Evolutionary conservation across 768 basidiomycete species (phyloP), one percentile per base, ranked within the genome.

Genomic region (Coprinopsis strossmayeri): DNA sequence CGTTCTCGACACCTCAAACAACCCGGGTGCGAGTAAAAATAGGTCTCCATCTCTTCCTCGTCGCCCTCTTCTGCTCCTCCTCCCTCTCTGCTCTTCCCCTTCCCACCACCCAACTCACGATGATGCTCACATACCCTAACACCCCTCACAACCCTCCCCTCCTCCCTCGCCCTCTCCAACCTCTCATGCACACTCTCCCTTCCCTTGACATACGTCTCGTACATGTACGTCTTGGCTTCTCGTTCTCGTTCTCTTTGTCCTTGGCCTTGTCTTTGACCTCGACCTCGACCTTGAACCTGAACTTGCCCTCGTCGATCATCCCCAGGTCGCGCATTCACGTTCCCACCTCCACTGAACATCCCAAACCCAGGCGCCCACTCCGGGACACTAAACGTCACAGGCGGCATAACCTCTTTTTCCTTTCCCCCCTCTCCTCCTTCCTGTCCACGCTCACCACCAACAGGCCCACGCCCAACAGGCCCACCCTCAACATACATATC

Each of bases 191-290:
- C 62, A 52, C 67, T 70, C 35, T 64, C 59, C 3, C 53, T 55
- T 0, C 67, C 69, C 18, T 60, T 62, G 12, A 66, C 62, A 46
- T 65, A 78, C 21, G 69, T 68, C 43, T 69, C 66, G 45, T 82
- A 81, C 7, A 58, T 54, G 13, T 58, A 64, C 34, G 45, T 53
- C 23, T 34, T 55, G 26, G 43, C n/a, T 27, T 37, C n/a, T n/a
- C n/a, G n/a, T n/a, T n/a, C n/a, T n/a, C n/a, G n/a, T n/a, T n/a
- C n/a, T n/a, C n/a, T n/a, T n/a, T n/a, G n/a, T n/a, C n/a, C n/a
- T n/a, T n/a, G n/a, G n/a, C n/a, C n/a, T n/a, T n/a, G n/a, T n/a
- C n/a, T n/a, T n/a, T n/a, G n/a, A n/a, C n/a, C n/a, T n/a, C n/a
- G n/a, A n/a, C n/a, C n/a, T n/a, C n/a, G n/a, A n/a, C n/a, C n/a